Percentiles rank a stretch among this genome's conserved stretches.
Evolutionary conservation across 2,329 filamentous ascomycete species (phyloP).

Genomic region (Aphanoascus verrucosus): DNA sequence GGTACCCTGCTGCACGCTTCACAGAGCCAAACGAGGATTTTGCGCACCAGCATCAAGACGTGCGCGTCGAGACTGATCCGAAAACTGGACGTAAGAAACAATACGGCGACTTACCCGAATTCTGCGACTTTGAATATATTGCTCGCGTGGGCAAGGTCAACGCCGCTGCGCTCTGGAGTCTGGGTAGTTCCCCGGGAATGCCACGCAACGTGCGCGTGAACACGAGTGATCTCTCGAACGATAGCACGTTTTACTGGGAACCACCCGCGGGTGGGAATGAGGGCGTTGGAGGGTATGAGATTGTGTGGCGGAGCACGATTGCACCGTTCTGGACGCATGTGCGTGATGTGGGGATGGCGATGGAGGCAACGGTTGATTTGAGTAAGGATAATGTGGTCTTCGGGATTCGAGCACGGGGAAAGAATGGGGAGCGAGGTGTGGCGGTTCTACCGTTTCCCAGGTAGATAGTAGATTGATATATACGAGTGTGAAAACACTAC

Average conservation of each 20-base stretch:
- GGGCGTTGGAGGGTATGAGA: conserved; percentile 11
- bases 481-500: too few relatives aligned
- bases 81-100: conserved; percentile 11
- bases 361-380: conserved; percentile 9
- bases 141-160: conserved; percentile 11
- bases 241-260: conserved; percentile 12
- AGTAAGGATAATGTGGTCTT: conserved; percentile 14
- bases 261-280: conserved; percentile 8
- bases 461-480: background rate
- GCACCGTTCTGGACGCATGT: conserved; percentile 13
- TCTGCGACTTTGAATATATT: conserved; percentile 13
- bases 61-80: conserved; percentile 10
- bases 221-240: conserved; percentile 7
- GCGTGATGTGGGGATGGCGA: conserved; percentile 10
- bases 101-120: conserved; percentile 13
- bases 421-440: conserved; percentile 13
- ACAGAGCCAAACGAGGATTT: conserved; percentile 12
- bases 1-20: conserved; percentile 13
- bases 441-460: conserved; percentile 12
- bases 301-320: conserved; percentile 13
- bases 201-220: conserved; percentile 12
- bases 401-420: conserved; percentile 11
- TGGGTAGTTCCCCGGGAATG: conserved; percentile 10
- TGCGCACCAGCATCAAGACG: conserved; percentile 13
- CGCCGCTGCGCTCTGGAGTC: conserved; percentile 12